Base-by-base conservation (phyloP, 163 green algal genomes). In the Chlamydomonas reinhardtii region DNA sequence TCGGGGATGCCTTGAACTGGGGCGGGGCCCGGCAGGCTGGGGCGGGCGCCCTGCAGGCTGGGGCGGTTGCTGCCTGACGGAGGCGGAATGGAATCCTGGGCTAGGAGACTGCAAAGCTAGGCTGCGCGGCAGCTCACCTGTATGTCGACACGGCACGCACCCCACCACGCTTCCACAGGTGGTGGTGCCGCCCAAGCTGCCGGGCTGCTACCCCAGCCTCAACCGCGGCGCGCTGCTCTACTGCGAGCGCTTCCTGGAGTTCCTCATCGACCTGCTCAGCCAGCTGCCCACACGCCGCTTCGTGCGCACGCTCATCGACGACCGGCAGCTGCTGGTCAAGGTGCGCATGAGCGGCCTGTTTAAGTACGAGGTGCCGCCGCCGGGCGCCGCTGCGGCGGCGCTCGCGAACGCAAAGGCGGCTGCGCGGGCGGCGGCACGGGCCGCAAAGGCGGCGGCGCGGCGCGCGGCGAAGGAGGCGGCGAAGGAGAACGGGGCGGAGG, bases 211-310 rank as follows among this genome's bases (percentile, higher is more conserved):
- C 35, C 54, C 70, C 19, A 80, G n/a, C 29, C 80, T 86, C 19
- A 34, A 88, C 75, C 56, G 74, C 35, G 82, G 90, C 25, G 78
- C 84, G 78, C 88, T 97, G 84, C 89, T 93, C 54, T 96, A 96
- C 88, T 98, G 94, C 84, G 96, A 99, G 94, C 95, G 95, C 43
- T 98, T 97, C 80, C 74, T 98, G 20, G 95, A 99, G 93, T 94
- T 99, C 71, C 70, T 99, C 12, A 95, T 97, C 19, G 96, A 99
- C 90, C 91, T 99, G 87, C 91, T 99, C 35, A 96, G 92, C n/a
- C 95, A 99, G 93, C 94, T 98, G 54, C 96, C 96, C 48, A 98
- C 97, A 2, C 89, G 89, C n/a, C 78, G 89, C 80, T 99, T 98
- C 88, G 92, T 97, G 79, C 94, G 91, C 48, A 93, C 96, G 0